Base-by-base conservation (phyloP, 495 filamentous ascomycete species). In the Cenococcum geophilum region DNA sequence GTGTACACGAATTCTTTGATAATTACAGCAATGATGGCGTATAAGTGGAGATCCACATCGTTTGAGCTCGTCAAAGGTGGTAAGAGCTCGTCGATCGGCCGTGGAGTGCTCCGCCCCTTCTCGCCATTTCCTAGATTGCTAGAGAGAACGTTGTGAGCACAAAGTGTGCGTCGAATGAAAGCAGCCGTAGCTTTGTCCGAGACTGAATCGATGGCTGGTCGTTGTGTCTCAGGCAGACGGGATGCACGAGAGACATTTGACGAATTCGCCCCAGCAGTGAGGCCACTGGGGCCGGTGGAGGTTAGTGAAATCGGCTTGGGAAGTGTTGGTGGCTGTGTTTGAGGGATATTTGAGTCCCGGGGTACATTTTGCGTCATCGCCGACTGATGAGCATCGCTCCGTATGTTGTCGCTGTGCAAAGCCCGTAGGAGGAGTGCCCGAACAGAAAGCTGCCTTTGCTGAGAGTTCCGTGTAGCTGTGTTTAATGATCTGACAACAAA, bases 51-150 rank as follows among this genome's bases (percentile, higher is more conserved):
- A 69, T 98, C 93, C 60, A 96, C 83, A 60, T 91, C 89, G 71
- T 96, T 93, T 59, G 88, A 90, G 74, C 89, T 92, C 20, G 93
- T 96, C 65, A 98, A 81, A 21, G 91, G 91, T 37, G 92, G 93
- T 43, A 98, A 74, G 27, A 96, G 77, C 63, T 92, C 89, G 52
- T 92, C 83, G 59, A 95, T 76, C 58, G 85, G 77, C 63, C 74
- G 78, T 20, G 78, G 73, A 21, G 77, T 77, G 27, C 72, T 75
- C 34, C 71, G 45, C 18, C 62, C 66, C 60, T 69, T 68, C 43
- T 75, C 68, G 51, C 64, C 58, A 25, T 66, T 57, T 20, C 64
- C 56, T 12, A 65, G 51, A 6, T 32, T 32, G 27, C 27, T 32
- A 6, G 27, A 32, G 57, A 74, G 72, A 21, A 73, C 71, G 34